Percentiles rank a stretch among this genome's conserved stretches.
These are phyloP conservation scores for Exophiala sideris DNA, from an alignment of 2,329 filamentous ascomycete genomes.

Conservation along the genomic window DNA sequence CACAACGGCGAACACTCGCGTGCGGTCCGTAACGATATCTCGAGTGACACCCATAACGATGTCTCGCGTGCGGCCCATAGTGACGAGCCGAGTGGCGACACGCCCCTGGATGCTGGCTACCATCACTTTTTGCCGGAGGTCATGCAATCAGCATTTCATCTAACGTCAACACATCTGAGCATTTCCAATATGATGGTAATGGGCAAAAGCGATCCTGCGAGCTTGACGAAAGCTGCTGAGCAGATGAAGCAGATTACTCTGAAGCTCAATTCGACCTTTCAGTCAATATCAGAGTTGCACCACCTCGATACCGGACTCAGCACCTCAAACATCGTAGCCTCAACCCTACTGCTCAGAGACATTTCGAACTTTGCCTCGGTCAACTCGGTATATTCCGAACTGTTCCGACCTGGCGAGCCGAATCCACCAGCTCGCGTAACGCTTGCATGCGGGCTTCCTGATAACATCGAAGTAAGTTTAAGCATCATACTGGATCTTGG, in stretches of 20 bases:
- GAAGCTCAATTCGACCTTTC: conserved; percentile 4
- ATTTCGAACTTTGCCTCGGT: conserved; percentile 76
- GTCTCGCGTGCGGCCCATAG: too few relatives aligned
- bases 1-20: too few relatives aligned
- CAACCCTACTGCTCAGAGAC: conserved; percentile 66
- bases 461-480: conserved; percentile 58
- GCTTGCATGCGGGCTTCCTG: conserved; percentile 65
- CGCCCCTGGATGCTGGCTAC: too few relatives aligned
- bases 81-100: too few relatives aligned
- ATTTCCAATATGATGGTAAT: conserved; percentile 14
- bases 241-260: conserved; percentile 20
- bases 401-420: conserved; percentile 62
- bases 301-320: neutral
- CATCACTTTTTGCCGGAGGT: neutral
- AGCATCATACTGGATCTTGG: conserved; percentile 48
- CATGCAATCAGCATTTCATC: conserved; percentile 1
- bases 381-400: conserved; percentile 70
- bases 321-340: conserved; percentile 40
- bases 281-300: neutral
- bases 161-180: conserved; percentile 7
- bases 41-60: too few relatives aligned
- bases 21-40: too few relatives aligned
- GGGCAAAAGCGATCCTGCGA: neutral
- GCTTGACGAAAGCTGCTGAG: conserved; percentile 2
- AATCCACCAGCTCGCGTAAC: conserved; percentile 86